These are phyloP conservation scores for Coriolopsis trogii DNA, from an alignment of 1,284 basidiomycete genomes.

Conservation along the genomic window DNA sequence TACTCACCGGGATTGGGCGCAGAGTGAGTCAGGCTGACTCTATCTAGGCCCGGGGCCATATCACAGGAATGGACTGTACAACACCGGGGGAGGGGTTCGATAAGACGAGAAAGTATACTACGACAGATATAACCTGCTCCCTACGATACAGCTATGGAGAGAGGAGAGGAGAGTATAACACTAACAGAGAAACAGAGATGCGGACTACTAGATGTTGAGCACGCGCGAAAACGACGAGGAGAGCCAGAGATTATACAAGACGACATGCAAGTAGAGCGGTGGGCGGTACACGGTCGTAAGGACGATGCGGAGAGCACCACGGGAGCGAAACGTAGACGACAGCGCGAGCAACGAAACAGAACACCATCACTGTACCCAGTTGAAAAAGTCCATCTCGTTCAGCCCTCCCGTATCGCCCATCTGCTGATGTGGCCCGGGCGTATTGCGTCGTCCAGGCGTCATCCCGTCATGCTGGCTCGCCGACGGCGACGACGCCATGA, in stretches of 20 bases:
- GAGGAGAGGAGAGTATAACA: background rate
- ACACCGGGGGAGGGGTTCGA: conserved; percentile 9
- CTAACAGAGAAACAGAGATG: background rate
- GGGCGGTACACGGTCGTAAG: conserved; percentile 1
- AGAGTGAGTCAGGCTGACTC: no score
- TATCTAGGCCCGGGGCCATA: no score
- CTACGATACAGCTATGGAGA: conserved; percentile 7
- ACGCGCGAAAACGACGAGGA: conserved; percentile 4
- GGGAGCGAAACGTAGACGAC: background rate
- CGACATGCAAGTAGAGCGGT: background rate
- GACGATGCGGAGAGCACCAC: background rate
- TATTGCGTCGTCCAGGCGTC: conserved; percentile 29
- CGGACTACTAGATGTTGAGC: conserved; percentile 2
- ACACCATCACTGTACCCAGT: conserved; percentile 30
- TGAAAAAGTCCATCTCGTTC: conserved; percentile 34
- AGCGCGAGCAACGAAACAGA: background rate
- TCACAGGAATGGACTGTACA: no score
- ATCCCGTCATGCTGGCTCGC: conserved; percentile 30
- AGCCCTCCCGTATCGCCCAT: conserved; percentile 30
- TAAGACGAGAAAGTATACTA: conserved; percentile 1
- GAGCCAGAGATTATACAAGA: conserved; percentile 9
- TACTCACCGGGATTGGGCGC: no score
- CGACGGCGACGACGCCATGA: conserved; percentile 32
- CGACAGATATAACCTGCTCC: conserved; percentile 6
- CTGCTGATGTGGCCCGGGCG: conserved; percentile 32